These are phyloP conservation scores for Wickerhamiella vanderwaltii DNA, from an alignment of 805 yeast species.

Conservation along the genomic window DNA sequence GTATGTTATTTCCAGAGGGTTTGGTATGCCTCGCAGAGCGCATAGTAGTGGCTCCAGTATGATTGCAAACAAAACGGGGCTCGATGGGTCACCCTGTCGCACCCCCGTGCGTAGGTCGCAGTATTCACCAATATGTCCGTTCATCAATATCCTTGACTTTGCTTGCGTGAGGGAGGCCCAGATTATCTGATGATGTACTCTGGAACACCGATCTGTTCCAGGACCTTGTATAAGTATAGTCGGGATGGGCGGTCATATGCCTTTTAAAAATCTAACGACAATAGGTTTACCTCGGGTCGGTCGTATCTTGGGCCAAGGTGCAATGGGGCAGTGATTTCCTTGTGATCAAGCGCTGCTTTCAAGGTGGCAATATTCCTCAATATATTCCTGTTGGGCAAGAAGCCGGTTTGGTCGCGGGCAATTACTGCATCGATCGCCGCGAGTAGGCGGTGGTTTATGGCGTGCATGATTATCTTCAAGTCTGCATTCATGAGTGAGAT, in stretches of 20 bases:
- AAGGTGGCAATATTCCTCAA: too few species aligned
- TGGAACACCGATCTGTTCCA: not conserved
- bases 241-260: not conserved
- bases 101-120: not conserved
- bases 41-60: not conserved
- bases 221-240: not conserved
- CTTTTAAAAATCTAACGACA: not conserved
- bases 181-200: not conserved
- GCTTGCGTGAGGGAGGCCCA: not conserved
- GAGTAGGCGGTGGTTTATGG: not conserved
- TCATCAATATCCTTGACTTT: not conserved
- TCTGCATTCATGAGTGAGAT: slow-evolving; percentile 5
- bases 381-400: not conserved
- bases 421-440: not conserved
- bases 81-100: slow-evolving; percentile 4
- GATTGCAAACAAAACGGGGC: not conserved
- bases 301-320: too few species aligned
- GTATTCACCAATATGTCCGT: not conserved
- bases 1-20: not conserved
- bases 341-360: too few species aligned
- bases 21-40: not conserved
- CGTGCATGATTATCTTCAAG: slow-evolving; percentile 1
- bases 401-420: slow-evolving; percentile 3
- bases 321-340: too few species aligned
- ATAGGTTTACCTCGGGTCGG: too few species aligned